Evolutionary conservation across 179 eudicot species (phyloP).

Genomic region (Sideroxylon spinosum): DNA sequence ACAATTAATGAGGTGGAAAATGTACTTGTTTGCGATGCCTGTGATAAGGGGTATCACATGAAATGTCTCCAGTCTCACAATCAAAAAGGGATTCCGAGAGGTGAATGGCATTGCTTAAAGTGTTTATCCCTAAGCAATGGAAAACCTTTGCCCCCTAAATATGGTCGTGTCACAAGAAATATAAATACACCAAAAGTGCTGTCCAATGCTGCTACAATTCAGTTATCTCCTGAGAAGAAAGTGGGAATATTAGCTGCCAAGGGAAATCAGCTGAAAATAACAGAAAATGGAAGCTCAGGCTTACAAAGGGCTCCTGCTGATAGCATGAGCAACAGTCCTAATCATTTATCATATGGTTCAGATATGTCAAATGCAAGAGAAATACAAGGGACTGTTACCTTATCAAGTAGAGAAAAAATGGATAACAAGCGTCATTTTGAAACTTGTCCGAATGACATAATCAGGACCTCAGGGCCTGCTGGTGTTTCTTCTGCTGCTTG

Average conservation of each 20-base stretch:
- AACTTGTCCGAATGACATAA: slow-evolving; percentile 22
- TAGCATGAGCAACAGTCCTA: slow-evolving; percentile 26
- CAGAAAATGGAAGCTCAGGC: slow-evolving; percentile 37
- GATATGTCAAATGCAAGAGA: slow-evolving; percentile 26
- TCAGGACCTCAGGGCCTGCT: slow-evolving; percentile 22
- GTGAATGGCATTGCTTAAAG: slow-evolving; percentile 92
- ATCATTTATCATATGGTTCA: slow-evolving; percentile 26
- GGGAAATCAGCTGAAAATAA: slow-evolving; percentile 37
- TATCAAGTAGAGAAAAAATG: slow-evolving; percentile 22
- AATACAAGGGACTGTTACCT: slow-evolving; percentile 26
- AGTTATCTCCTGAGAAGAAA: slow-evolving; percentile 40
- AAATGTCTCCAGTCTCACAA: slow-evolving; percentile 69
- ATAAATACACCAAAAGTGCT: slow-evolving; percentile 47
- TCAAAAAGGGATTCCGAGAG: slow-evolving; percentile 67
- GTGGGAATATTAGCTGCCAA: slow-evolving; percentile 33
- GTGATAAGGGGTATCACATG: slow-evolving; percentile 88
- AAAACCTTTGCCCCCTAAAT: slow-evolving; percentile 89
- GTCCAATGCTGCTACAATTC: slow-evolving; percentile 35
- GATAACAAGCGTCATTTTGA: slow-evolving; percentile 29
- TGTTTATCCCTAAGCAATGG: slow-evolving; percentile 73
- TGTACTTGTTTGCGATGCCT: slow-evolving; percentile 86
- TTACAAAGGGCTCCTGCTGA: slow-evolving; percentile 31
- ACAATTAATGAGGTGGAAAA: slow-evolving; percentile 59
- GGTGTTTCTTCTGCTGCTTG: slow-evolving; percentile 31
- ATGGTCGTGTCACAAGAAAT: slow-evolving; percentile 95